Evolutionary conservation across 371 early-diverging fungal genomes (phyloP).

Genomic region (Syncephalastrum sp.): DNA sequence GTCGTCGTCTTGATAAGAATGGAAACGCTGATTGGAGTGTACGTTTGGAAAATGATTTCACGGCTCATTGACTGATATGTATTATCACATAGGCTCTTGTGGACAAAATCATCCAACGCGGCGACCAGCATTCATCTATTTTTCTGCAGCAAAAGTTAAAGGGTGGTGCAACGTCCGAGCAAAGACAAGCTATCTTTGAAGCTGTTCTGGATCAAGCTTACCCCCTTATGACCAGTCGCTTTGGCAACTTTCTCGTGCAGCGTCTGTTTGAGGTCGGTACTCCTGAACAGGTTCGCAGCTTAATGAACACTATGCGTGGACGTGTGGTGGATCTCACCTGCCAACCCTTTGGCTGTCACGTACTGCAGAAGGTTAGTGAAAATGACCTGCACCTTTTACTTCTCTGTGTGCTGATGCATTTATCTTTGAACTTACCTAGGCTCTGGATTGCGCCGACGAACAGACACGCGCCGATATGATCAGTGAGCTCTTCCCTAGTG

Average conservation of each 20-base stretch:
- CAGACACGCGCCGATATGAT: slow-evolving; percentile 57
- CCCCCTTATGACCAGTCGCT: slow-evolving; percentile 70
- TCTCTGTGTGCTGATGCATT: neutral
- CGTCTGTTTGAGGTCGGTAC: slow-evolving; percentile 68
- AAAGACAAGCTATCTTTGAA: slow-evolving; percentile 59
- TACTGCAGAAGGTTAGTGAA: slow-evolving; percentile 66
- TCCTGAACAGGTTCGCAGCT: slow-evolving; percentile 52
- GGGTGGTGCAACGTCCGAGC: slow-evolving; percentile 45
- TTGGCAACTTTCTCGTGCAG: slow-evolving; percentile 80
- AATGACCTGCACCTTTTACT: neutral
- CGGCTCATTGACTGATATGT: neutral
- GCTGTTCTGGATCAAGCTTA: slow-evolving; percentile 58
- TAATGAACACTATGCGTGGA: slow-evolving; percentile 63
- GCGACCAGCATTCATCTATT: slow-evolving; percentile 79
- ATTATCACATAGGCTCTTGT: slow-evolving; percentile 36
- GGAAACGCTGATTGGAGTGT: slow-evolving; percentile 31
- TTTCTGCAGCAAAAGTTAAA: slow-evolving; percentile 73
- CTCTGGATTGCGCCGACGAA: slow-evolving; percentile 65
- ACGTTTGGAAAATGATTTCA: slow-evolving; percentile 4
- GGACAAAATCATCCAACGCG: slow-evolving; percentile 67
- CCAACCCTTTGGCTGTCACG: slow-evolving; percentile 80
- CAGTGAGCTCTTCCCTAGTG: slow-evolving; percentile 60
- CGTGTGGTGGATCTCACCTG: slow-evolving; percentile 64
- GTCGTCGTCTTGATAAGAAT: slow-evolving; percentile 32
- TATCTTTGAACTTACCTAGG: slow-evolving; percentile 22